A percentile compares a stretch with the other conserved stretches of the same genome.
phyloP scores from a whole-genome alignment of 176 grass and related monocot species.

The Secale cereale region DNA sequence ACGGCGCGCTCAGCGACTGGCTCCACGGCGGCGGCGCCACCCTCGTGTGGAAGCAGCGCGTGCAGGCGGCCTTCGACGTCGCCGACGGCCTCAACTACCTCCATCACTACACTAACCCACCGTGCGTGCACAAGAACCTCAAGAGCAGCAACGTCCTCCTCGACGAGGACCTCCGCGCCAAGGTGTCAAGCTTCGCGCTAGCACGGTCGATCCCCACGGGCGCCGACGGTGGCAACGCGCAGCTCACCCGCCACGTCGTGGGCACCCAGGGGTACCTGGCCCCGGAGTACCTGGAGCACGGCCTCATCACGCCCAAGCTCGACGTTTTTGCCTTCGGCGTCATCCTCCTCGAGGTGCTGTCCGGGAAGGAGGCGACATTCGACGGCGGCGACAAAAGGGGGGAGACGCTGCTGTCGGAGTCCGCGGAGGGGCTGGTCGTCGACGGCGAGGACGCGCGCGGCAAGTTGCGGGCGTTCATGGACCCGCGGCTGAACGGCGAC shows the following conservation, averaged over 20 bases:
- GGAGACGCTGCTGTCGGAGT: conserved; percentile 49
- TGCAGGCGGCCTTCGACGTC: conserved; percentile 62
- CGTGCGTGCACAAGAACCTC: conserved; percentile 83
- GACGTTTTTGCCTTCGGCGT: conserved; percentile 9
- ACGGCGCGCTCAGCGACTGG: conserved; percentile 75
- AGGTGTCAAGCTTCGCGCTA: conserved; percentile 69
- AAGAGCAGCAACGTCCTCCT: conserved; percentile 77
- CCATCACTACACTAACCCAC: conserved; percentile 72
- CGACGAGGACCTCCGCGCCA: conserved; percentile 63
- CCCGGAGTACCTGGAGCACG: conserved; percentile 12
- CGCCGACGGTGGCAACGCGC: background rate
- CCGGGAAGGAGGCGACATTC: background rate
- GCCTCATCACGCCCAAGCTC: conserved; percentile 3
- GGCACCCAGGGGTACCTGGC: conserved; percentile 6
- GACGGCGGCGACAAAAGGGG: conserved; percentile 16
- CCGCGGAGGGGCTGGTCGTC: conserved; percentile 24
- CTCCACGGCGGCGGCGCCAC: conserved; percentile 32
- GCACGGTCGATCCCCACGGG: conserved; percentile 38
- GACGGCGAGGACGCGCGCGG: conserved; percentile 42
- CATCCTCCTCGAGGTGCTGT: conserved; percentile 7
- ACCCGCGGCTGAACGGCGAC: conserved; percentile 48
- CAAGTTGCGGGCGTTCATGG: conserved; percentile 60
- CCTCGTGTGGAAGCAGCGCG: conserved; percentile 56
- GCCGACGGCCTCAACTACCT: conserved; percentile 80
- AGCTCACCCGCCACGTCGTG: conserved; percentile 7